Base-by-base conservation (phyloP, 2,329 filamentous ascomycete genomes). In the Juglanconis juglandina region DNA sequence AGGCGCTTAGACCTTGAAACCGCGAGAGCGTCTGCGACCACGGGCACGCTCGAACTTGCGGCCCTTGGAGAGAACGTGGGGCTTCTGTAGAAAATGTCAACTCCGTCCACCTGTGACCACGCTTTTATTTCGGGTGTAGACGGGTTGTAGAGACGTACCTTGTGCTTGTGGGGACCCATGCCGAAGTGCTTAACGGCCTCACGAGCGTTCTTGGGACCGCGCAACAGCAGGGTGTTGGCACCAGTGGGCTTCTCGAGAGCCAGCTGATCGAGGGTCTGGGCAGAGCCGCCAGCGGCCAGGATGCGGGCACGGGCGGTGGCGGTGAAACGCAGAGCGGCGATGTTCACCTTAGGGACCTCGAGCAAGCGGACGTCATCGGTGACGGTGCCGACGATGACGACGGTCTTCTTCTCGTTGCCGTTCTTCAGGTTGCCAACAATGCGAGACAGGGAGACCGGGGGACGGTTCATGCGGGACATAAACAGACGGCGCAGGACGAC, bases 111-210 rank as follows among this genome's bases (percentile, higher is more conserved):
- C 24, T 3, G 0, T 13, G 5, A 2, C 11, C 10, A 6, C 32
- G 2, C 4, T 4, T 1, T 24, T 13, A 17, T 17, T 17, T 17
- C 17, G 17, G 17, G 10, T 10, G 1, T 30, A 14, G 30, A 32
- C 17, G 11, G 50, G 10, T 64, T 65, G 59, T 53, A 33, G 24
- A 51, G 35, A 75, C 83, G 69, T 78, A 92, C 91, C 90, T 98
- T 99, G 89, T 96, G 84, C 80, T 88, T 93, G 88, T 99, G 95
- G 69, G 95, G 95, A 70, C 95, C 96, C 73, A 99, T 90, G 77
- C 96, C 95, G 77, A 99, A 99, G 85, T 99, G 96, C 90, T 96
- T 98, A 80, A 98, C 84, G 66, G 95, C 91, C 88, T 99, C 95
- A 77, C 95, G 89, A 72, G 92, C 80, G 83, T 98, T 98, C 92